Base-by-base conservation (phyloP, 208 protist genomes). In the Angomonas deanei region DNA sequence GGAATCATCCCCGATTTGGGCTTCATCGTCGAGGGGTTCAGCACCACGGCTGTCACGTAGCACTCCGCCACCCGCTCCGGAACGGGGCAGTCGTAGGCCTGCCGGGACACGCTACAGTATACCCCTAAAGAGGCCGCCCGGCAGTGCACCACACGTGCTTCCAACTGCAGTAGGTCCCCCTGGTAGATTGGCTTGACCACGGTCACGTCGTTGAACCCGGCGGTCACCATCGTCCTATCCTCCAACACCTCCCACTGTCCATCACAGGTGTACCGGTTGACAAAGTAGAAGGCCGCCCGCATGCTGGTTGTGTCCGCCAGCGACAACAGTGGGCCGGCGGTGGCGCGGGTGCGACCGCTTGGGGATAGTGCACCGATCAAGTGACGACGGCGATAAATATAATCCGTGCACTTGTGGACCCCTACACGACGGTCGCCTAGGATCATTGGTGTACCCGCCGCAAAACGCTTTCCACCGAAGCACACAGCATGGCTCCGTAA, bases 141-240 rank as follows among this genome's bases (percentile, higher is more conserved):
- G 2, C 65, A 60, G 68, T 76, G 30, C 19, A 85, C 53, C 27
- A 82, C 56, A 28, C 55, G 61, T 11, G 66, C 68, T 23, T 65
- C 55, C 10, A 82, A 49, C 33, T 68, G 30, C 39, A 85, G 46
- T 23, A 85, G 53, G 55, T 88, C 82, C 1, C 82, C 82, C 17
- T 72, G 38, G 39, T 71, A 80, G 17, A 85, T 66, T 3, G 82
- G 78, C 17, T 70, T 62, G 24, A 32, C 58, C 47, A 88, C 80
- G 55, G 74, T 52, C 53, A 80, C 80, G 23, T 62, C 67, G 61
- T 88, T 81, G 53, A 88, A 78, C 38, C 76, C 50, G 28, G 83
- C 70, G 6, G 78, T 88, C 2, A 70, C 68, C 53, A 88, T 64
- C 19, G 70, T 72, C 19, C 68, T n/a, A 13, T 52, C 47, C 31